phyloP scores from a whole-genome alignment of 2,329 filamentous ascomycete genomes.

The Fusarium lateritium region DNA sequence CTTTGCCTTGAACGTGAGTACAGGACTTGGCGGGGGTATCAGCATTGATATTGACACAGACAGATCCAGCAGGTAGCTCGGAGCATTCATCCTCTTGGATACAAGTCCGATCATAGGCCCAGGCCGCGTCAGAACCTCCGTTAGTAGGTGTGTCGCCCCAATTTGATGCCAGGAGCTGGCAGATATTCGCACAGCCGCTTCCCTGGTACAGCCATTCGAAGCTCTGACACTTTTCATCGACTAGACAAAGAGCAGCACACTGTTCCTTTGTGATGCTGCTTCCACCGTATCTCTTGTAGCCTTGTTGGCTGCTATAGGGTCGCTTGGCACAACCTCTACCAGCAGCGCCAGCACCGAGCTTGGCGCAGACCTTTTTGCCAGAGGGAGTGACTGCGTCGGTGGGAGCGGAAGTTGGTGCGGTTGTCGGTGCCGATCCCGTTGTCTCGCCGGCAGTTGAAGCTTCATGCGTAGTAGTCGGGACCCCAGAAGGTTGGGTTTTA shows the following conservation, averaged over 20 bases:
- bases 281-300: conserved; percentile 32
- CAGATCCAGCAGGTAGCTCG: conserved; percentile 17
- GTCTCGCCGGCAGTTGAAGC: background rate
- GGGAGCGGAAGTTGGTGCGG: background rate
- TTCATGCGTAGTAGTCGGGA: background rate
- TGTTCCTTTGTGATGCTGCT: conserved; percentile 37
- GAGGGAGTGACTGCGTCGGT: conserved; percentile 1
- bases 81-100: conserved; percentile 29
- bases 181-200: conserved; percentile 36
- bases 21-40: conserved; percentile 37
- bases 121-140: conserved; percentile 24
- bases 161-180: conserved; percentile 23
- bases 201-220: conserved; percentile 39
- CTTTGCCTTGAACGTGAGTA: conserved; percentile 21
- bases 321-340: conserved; percentile 37
- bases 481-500: background rate
- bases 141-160: conserved; percentile 19
- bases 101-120: conserved; percentile 41
- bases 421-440: background rate
- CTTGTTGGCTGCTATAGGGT: conserved; percentile 36
- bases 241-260: conserved; percentile 39
- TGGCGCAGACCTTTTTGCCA: conserved; percentile 34
- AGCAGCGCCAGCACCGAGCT: conserved; percentile 21
- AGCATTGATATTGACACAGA: conserved; percentile 38
- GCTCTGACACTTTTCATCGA: conserved; percentile 33